Conservation (phyloP, 2,329 filamentous ascomycete species). For the Sporothrix globosa region DNA sequence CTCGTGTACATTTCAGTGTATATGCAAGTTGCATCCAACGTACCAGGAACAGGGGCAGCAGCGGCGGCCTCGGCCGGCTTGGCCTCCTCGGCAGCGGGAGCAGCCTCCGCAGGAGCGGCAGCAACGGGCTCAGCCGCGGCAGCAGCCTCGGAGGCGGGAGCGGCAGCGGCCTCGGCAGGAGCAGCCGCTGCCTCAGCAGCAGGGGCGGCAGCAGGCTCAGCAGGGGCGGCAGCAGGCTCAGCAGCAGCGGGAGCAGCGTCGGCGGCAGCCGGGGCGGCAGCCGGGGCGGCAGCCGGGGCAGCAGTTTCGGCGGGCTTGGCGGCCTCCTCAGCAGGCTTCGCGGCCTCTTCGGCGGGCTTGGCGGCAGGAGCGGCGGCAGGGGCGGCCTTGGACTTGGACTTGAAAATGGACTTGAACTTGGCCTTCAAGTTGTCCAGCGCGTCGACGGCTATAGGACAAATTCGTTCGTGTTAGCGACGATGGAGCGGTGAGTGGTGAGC, state of each 20-base stretch:
- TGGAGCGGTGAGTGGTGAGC: neutral
- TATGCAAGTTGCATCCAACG: neutral
- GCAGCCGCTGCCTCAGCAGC: conserved; percentile 35
- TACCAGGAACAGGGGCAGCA: neutral
- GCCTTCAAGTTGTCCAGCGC: conserved; percentile 60
- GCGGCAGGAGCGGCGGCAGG: conserved; percentile 33
- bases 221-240: conserved; percentile 24
- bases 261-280: conserved; percentile 37
- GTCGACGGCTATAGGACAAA: conserved; percentile 48
- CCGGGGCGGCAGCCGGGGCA: conserved; percentile 35
- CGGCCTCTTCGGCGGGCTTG: conserved; percentile 30
- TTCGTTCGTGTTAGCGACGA: conserved; percentile 8
- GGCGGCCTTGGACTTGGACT: conserved; percentile 47
- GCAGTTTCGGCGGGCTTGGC: conserved; percentile 27
- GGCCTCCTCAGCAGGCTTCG: conserved; percentile 38
- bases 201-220: conserved; percentile 37
- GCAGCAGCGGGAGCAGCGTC: conserved; percentile 34
- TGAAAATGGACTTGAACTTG: conserved; percentile 59
- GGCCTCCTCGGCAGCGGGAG: conserved; percentile 35
- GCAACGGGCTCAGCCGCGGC: conserved; percentile 31
- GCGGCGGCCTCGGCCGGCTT: conserved; percentile 26
- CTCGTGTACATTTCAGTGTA: neutral
- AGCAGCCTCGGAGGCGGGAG: conserved; percentile 21
- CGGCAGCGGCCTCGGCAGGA: conserved; percentile 39
- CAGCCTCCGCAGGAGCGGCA: conserved; percentile 31